A percentile compares a stretch with the other conserved stretches of the same genome.
phyloP scores from a whole-genome alignment of 2,329 filamentous ascomycete species.

The Helminthosporium solani region DNA sequence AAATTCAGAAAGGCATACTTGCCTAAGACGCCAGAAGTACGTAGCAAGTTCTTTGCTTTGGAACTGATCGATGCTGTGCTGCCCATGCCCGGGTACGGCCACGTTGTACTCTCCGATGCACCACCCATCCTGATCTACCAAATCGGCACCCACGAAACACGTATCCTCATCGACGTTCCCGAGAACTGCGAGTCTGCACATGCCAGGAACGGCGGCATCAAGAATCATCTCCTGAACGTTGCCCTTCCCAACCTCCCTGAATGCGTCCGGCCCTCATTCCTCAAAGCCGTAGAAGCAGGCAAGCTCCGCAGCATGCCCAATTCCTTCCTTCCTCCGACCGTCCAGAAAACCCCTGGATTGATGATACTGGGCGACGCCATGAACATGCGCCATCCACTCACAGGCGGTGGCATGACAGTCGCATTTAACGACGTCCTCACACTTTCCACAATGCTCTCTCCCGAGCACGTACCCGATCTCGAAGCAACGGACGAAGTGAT shows the following conservation, averaged over 20 bases:
- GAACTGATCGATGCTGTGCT: constrained; percentile 87
- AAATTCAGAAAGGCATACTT: constrained; percentile 85
- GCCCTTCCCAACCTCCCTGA: constrained; percentile 77
- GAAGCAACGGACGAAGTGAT: constrained; percentile 66
- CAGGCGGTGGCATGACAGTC: constrained; percentile 96
- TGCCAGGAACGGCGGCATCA: constrained; percentile 75
- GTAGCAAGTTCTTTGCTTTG: constrained; percentile 89
- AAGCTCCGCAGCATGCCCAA: constrained; percentile 92
- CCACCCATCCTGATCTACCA: constrained; percentile 90
- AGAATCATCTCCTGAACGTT: constrained; percentile 75
- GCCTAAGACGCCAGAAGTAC: constrained; percentile 64
- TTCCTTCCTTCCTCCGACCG: constrained; percentile 81
- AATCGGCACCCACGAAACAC: constrained; percentile 92
- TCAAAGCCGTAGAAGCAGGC: constrained; percentile 71
- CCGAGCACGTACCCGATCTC: constrained; percentile 66
- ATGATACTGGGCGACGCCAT: constrained; percentile 89
- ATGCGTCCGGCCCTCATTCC: constrained; percentile 70
- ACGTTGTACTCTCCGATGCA: constrained; percentile 79
- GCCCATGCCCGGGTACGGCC: constrained; percentile 73
- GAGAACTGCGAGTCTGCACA: constrained; percentile 72
- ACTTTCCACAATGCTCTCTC: constrained; percentile 71
- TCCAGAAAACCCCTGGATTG: constrained; percentile 69
- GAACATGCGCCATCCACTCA: constrained; percentile 99
- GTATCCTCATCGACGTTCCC: constrained; percentile 85
- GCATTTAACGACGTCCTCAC: constrained; percentile 89